Evolutionary conservation across 2,329 filamentous ascomycete genomes (phyloP).

Genomic region (Sarocladium kiliense): DNA sequence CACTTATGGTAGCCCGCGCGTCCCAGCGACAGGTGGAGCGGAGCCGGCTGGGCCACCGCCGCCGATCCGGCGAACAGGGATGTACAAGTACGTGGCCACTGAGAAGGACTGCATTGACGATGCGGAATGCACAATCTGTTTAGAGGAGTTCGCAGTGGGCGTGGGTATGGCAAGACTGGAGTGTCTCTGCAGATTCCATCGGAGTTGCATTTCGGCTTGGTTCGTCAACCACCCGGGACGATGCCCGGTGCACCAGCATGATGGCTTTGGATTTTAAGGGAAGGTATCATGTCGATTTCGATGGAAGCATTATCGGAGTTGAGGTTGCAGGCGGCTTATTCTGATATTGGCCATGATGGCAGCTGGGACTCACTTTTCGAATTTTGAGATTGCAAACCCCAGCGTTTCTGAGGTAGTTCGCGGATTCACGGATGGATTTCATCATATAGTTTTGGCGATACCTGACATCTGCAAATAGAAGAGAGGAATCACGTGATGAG

Average conservation of each 20-base stretch:
- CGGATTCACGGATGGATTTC: not conserved
- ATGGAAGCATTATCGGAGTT: conserved; percentile 1
- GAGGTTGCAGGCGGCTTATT: not conserved
- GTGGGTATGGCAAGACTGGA: conserved; percentile 61
- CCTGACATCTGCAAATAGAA: not conserved
- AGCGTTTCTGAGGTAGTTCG: not conserved
- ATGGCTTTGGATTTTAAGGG: conserved; percentile 50
- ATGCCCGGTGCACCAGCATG: conserved; percentile 63
- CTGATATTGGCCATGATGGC: not conserved
- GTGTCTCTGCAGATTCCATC: conserved; percentile 62
- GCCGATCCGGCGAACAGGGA: conserved; percentile 46
- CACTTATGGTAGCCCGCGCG: conserved; percentile 35
- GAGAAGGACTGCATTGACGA: conserved; percentile 66
- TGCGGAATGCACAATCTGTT: conserved; percentile 63
- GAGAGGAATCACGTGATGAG: not conserved
- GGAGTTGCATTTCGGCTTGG: conserved; percentile 56
- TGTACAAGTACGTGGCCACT: conserved; percentile 60
- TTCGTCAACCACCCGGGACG: conserved; percentile 57
- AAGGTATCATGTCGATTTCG: too few species aligned
- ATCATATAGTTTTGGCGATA: not conserved
- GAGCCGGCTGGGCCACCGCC: conserved; percentile 20
- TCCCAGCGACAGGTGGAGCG: conserved; percentile 15
- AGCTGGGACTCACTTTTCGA: not conserved
- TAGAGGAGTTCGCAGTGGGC: conserved; percentile 61
- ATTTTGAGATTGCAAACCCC: not conserved